Base-by-base conservation (phyloP, 2,329 filamentous ascomycete species). In the Acephala macrosclerotiorum region DNA sequence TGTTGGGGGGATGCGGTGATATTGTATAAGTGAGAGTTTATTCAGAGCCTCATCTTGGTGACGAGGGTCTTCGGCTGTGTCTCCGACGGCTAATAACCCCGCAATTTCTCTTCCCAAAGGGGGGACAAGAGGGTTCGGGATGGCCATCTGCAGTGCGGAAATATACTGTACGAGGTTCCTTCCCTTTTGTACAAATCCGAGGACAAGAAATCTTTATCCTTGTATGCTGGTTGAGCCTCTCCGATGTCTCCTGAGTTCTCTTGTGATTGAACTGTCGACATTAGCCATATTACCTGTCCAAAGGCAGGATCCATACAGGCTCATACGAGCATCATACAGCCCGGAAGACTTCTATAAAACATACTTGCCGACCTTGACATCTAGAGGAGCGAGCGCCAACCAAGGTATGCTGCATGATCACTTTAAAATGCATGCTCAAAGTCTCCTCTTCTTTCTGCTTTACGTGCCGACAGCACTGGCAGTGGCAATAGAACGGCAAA, bases 41-140 rank as follows among this genome's bases (percentile, higher is more conserved):
- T 49, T 25, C 2, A 11, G 20, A 49, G 45, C 45, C 20, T 49
- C 45, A 49, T 25, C 3, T 20, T n/a, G 7, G 14, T 42, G 40
- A 25, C 20, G 20, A 49, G n/a, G 45, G 20, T 49, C 45, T 49
- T 49, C 45, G 45, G 45, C 25, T 22, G 45, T n/a, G 25, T 49
- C 20, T 49, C 45, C 45, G 45, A n/a, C 45, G n/a, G 45, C 45
- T 49, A 49, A 49, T 49, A n/a, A 49, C 45, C 45, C 45, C 45
- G n/a, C 45, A 49, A 25, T 22, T n/a, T 25, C 45, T 22, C 6
- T 47, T 49, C 20, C 45, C 5, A 49, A 49, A 49, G n/a, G 25
- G 45, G n/a, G 25, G n/a, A 22, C 20, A n/a, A 49, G n/a, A 49
- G 45, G 11, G n/a, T 12, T 22, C 18, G n/a, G n/a, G n/a, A 22